Evolutionary conservation across 2,329 filamentous ascomycete species (phyloP), one percentile per base, ranked within the genome.

Genomic region (Microdochium bolleyi): DNA sequence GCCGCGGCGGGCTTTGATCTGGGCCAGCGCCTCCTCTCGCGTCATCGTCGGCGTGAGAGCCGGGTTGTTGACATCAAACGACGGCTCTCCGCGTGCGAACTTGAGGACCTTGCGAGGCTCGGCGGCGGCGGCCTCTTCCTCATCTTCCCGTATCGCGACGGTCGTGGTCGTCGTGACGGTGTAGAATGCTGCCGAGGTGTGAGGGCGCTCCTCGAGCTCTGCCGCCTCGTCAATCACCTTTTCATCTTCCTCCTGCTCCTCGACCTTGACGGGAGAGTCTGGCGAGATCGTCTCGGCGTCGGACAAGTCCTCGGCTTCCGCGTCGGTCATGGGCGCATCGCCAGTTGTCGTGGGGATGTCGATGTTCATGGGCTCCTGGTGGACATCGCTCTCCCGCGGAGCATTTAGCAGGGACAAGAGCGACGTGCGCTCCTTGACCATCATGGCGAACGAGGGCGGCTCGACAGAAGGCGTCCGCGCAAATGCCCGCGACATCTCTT

Each of bases 11-110:
- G 89, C 84, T 51, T 84, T 78, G 58, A 92, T 92, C 64, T 85
- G 83, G 52, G 85, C 85, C 16, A 92, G 76, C 3, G 88, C 88
- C 67, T 90, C 78, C 66, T 90, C 88, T 52, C 88, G 78, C 24
- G 82, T 82, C 79, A 86, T 83, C 38, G 83, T 86, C 4, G 82
- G 81, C 44, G 78, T 84, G 55, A 85, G 65, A 10, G 81, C 81
- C 21, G 80, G 79, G 63, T 83, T 78, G 55, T 69, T 77, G 41
- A 72, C 63, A 63, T 83, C 79, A 59, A 82, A 83, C 10, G 70
- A 73, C 3, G 71, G 70, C 8, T 46, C 41, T 46, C 14, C 41
- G 19, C 16, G 16, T 19, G 41, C 41, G 22, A 46, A 46, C 5
- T 22, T 46, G 41, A 22, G 13, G 16, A 46, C 41, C 10, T 46